Conservation (phyloP, 2,329 filamentous ascomycete genomes). For the Diaporthe capsici region DNA sequence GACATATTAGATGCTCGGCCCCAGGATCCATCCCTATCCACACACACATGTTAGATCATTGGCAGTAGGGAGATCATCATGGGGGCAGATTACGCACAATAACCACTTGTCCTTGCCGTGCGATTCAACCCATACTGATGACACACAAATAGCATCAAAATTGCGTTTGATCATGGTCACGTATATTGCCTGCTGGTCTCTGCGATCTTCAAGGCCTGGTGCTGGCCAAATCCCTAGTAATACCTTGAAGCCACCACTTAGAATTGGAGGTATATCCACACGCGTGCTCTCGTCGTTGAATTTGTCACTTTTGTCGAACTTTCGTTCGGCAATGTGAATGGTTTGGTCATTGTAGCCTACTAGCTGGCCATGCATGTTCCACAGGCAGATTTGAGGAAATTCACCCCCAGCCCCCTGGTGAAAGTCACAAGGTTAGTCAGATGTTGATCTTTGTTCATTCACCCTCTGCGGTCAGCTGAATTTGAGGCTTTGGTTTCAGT, state of each 20-base stretch:
- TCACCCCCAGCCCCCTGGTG: background rate
- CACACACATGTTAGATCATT: background rate
- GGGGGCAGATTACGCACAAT: constrained; percentile 6
- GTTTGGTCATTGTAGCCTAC: constrained; percentile 7
- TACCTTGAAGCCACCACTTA: background rate
- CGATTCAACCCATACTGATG: background rate
- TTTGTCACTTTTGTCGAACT: background rate
- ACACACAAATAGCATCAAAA: constrained; percentile 19
- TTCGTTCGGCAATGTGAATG: background rate
- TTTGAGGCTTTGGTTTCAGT: background rate
- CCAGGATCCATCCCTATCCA: constrained; percentile 22
- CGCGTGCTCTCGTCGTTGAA: background rate
- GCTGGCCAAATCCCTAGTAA: constrained; percentile 6
- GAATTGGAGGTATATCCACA: background rate
- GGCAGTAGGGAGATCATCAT: background rate
- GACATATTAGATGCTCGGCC: constrained; percentile 24
- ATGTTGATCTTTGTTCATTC: background rate
- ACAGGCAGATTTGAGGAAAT: constrained; percentile 16
- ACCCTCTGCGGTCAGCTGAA: background rate
- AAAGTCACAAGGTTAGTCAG: background rate
- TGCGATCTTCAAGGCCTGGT: background rate
- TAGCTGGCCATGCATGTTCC: constrained; percentile 9
- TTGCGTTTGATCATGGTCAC: constrained; percentile 23
- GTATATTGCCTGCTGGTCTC: constrained; percentile 9
- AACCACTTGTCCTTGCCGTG: background rate